These are phyloP conservation scores for Metarhizium humberi DNA, from an alignment of 2,329 filamentous ascomycete genomes.

Conservation along the genomic window DNA sequence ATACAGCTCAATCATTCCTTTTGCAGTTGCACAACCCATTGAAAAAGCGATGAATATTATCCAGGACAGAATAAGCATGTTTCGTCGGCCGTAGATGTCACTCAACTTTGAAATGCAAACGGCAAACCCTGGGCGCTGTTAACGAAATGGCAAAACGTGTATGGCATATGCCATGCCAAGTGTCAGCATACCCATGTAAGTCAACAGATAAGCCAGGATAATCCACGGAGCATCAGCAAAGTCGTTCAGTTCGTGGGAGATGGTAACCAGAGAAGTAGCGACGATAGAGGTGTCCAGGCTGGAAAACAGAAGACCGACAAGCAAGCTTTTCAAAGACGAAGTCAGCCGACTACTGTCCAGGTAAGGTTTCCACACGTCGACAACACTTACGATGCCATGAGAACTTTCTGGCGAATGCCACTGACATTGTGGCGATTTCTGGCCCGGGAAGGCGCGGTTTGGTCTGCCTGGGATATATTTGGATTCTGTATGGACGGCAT, in stretches of 20 bases:
- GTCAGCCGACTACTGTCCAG: neutral
- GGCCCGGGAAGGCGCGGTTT: neutral
- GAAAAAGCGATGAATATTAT: constrained; percentile 46
- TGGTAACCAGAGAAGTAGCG: constrained; percentile 47
- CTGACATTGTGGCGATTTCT: constrained; percentile 1
- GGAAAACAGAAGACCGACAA: constrained; percentile 45
- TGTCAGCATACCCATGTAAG: constrained; percentile 38
- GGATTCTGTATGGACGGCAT: constrained; percentile 14
- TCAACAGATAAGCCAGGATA: constrained; percentile 45
- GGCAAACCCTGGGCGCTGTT: constrained; percentile 35
- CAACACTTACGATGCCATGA: constrained; percentile 25
- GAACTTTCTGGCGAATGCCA: constrained; percentile 16
- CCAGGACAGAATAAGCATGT: constrained; percentile 42
- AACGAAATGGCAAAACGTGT: constrained; percentile 4
- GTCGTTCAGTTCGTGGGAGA: constrained; percentile 41
- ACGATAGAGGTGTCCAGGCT: constrained; percentile 50
- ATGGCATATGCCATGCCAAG: no score
- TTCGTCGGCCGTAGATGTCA: constrained; percentile 47
- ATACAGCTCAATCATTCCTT: constrained; percentile 42
- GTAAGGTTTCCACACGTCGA: no score
- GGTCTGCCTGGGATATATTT: neutral
- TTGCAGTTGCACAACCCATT: constrained; percentile 41
- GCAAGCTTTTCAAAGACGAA: constrained; percentile 25
- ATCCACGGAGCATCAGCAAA: constrained; percentile 46
- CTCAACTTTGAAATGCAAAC: constrained; percentile 49